Conservation (phyloP, 2,329 filamentous ascomycete genomes). For the Fusarium vanettenii region DNA sequence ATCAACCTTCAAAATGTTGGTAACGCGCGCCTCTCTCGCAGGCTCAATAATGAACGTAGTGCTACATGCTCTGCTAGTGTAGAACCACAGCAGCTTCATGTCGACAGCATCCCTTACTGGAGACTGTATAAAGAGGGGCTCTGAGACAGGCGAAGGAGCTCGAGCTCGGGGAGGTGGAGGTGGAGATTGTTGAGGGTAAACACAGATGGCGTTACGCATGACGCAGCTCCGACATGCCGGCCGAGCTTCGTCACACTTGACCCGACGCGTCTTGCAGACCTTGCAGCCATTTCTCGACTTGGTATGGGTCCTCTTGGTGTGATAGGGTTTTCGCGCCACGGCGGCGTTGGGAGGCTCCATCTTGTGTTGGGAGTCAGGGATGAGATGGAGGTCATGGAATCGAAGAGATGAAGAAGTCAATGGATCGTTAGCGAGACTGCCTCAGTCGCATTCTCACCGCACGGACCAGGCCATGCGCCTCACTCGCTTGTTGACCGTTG, state of each 20-base stretch:
- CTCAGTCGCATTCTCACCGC: not conserved
- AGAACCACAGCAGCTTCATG: not conserved
- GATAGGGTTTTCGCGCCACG: not conserved
- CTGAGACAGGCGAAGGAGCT: not conserved
- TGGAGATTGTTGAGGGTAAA: constrained; percentile 3
- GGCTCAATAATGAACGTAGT: not conserved
- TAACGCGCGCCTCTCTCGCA: not conserved
- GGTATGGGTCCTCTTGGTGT: not conserved
- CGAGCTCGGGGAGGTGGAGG: not conserved
- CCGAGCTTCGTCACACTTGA: constrained; percentile 1
- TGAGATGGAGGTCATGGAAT: not conserved
- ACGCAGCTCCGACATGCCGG: not conserved
- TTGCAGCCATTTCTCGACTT: constrained; percentile 1
- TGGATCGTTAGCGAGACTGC: not conserved
- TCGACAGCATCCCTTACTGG: not conserved
- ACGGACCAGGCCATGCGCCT: not conserved
- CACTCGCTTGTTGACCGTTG: not conserved
- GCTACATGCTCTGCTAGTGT: not conserved
- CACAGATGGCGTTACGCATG: not conserved
- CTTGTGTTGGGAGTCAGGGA: not conserved
- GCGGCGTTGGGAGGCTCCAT: not conserved
- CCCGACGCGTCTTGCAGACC: not conserved
- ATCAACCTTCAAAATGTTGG: not conserved
- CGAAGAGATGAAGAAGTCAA: not conserved
- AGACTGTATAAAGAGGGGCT: not conserved